Evolutionary conservation across 225 moss, liverwort and hornwort species (phyloP).

Genomic region (Pseudisothecium myosuroides): DNA sequence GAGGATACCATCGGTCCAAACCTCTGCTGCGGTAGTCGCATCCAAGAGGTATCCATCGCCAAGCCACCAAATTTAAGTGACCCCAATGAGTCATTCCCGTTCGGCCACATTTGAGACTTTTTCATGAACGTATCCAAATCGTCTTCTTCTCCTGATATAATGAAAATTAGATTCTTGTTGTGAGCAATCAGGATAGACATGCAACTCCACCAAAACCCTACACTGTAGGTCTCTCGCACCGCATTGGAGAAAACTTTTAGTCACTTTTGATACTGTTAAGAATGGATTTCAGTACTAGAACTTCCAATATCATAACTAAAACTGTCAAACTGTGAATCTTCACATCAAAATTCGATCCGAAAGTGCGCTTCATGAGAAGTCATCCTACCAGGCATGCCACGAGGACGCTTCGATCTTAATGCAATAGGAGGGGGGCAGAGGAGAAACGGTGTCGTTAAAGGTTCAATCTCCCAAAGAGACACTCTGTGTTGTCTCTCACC

Average conservation of each 20-base stretch:
- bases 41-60: conserved; percentile 58
- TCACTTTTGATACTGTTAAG: neutral
- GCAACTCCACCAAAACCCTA: neutral
- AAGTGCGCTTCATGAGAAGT: neutral
- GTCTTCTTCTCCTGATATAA: conserved; percentile 72
- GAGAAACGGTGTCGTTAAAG: conserved; percentile 73
- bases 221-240: neutral
- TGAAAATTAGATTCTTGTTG: neutral
- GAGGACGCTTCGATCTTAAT: conserved; percentile 78
- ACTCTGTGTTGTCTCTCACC: conserved; percentile 96
- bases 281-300: neutral
- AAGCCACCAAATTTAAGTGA: conserved; percentile 29
- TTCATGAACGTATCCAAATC: conserved; percentile 61
- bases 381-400: conserved; percentile 51
- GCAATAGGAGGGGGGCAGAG: conserved; percentile 71
- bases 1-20: conserved; percentile 31
- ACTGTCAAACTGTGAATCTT: neutral
- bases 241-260: neutral
- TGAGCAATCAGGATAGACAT: neutral
- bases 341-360: neutral
- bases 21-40: conserved; percentile 54
- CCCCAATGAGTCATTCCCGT: conserved; percentile 16
- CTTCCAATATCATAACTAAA: neutral
- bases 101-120: conserved; percentile 64
- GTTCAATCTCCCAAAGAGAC: conserved; percentile 98